A percentile compares a stretch with the other conserved stretches of the same genome.
Conservation (phyloP, 2,329 filamentous ascomycete species). For the Hymenoscyphus scutula region DNA sequence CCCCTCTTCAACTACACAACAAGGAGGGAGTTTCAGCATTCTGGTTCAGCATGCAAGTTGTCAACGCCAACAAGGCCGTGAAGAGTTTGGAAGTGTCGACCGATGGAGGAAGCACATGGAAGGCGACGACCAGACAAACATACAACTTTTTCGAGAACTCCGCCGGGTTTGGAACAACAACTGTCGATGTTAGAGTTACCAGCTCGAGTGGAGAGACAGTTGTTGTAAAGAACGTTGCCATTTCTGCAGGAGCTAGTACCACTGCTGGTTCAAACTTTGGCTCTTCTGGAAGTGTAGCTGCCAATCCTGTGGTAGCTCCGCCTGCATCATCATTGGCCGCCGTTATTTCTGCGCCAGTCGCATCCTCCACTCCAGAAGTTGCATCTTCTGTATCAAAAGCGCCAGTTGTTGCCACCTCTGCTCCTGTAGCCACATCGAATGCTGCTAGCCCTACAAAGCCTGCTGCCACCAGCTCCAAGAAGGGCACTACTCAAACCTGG, state of each 20-base stretch:
- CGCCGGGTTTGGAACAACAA: conserved; percentile 53
- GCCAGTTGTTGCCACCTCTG: background rate
- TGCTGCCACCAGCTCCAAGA: background rate
- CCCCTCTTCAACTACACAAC: conserved; percentile 50
- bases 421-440: conserved; percentile 2
- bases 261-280: conserved; percentile 31
- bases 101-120: conserved; percentile 58
- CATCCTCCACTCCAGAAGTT: conserved; percentile 1
- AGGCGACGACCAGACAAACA: conserved; percentile 49
- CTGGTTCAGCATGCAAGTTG: conserved; percentile 63
- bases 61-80: conserved; percentile 59
- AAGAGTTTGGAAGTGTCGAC: conserved; percentile 58
- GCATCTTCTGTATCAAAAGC: background rate
- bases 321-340: conserved; percentile 8
- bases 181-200: conserved; percentile 56
- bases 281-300: conserved; percentile 3
- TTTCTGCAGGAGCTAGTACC: conserved; percentile 30
- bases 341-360: conserved; percentile 3
- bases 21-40: conserved; percentile 50
- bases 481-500: conserved; percentile 2
- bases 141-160: conserved; percentile 64
- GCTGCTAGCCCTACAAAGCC: background rate
- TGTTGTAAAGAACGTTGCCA: conserved; percentile 49
- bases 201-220: conserved; percentile 50
- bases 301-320: background rate